Evolutionary conservation across 176 grass and related monocot species (phyloP).

Genomic region (Microstegium vimineum): DNA sequence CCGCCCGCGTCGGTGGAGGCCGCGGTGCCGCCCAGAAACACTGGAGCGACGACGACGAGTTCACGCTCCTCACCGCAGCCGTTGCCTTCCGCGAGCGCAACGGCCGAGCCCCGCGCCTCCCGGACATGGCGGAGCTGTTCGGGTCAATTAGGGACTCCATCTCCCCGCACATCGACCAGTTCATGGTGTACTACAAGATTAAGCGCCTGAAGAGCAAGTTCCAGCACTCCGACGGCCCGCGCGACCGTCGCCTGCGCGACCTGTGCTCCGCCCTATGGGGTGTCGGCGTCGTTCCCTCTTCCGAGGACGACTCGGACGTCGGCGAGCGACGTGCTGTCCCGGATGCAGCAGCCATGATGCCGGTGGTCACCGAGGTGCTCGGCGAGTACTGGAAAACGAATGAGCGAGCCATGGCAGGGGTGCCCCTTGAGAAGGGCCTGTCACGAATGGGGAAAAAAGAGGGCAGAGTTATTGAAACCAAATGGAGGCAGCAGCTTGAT

Average conservation of each 20-base stretch:
- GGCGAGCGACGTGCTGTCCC: conserved; percentile 22
- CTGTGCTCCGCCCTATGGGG: conserved; percentile 63
- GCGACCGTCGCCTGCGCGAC: conserved; percentile 50
- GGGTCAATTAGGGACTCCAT: conserved; percentile 32
- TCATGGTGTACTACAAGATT: conserved; percentile 56
- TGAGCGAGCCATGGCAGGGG: neutral
- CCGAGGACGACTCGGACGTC: conserved; percentile 17
- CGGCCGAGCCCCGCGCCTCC: conserved; percentile 35
- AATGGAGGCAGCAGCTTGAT: conserved; percentile 65
- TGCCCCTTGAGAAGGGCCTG: conserved; percentile 54
- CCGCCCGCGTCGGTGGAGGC: neutral
- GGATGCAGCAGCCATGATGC: conserved; percentile 45
- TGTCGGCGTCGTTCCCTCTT: conserved; percentile 6
- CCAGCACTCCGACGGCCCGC: conserved; percentile 19
- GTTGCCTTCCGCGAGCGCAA: conserved; percentile 49
- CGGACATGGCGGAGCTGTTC: conserved; percentile 38
- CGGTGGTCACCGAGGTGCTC: conserved; percentile 49
- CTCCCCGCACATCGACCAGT: conserved; percentile 30
- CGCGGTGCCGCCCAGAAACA: conserved; percentile 24
- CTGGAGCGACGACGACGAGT: conserved; percentile 63
- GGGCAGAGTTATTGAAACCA: conserved; percentile 38
- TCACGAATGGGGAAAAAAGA: conserved; percentile 19
- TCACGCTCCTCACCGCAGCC: conserved; percentile 50
- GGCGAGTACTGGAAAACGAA: conserved; percentile 58
- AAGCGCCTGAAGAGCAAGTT: conserved; percentile 64